Percentiles rank a stretch among this genome's conserved stretches.
phyloP scores from a whole-genome alignment of 495 filamentous ascomycete genomes.

The Endocarpon pusillum region DNA sequence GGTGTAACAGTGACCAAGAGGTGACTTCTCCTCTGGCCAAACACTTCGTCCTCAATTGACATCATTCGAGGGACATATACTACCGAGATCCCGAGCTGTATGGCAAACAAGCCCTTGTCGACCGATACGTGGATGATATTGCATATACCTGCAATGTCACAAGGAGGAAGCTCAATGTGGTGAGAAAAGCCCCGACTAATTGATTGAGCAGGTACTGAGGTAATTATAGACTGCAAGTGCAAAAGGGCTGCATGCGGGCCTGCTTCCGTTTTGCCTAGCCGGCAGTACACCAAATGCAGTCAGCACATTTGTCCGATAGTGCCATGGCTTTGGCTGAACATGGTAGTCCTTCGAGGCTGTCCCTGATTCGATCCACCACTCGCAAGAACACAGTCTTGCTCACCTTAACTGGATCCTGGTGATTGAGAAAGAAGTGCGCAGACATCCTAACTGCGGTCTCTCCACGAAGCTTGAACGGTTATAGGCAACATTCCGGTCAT shows the following conservation, averaged over 20 bases:
- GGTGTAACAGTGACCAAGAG: background rate
- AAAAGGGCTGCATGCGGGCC: slow-evolving; percentile 1
- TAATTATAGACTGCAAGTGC: background rate
- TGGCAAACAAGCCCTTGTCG: slow-evolving; percentile 53
- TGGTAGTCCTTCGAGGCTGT: too few relatives aligned
- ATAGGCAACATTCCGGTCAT: slow-evolving; percentile 65
- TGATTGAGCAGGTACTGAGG: background rate
- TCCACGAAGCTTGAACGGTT: slow-evolving; percentile 5
- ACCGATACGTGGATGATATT: slow-evolving; percentile 67
- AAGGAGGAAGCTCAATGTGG: slow-evolving; percentile 47
- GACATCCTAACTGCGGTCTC: background rate
- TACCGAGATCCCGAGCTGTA: slow-evolving; percentile 76
- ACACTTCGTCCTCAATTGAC: background rate
- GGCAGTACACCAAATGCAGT: background rate
- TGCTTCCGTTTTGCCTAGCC: too few relatives aligned
- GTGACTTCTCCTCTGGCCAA: background rate
- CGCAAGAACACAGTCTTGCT: too few relatives aligned
- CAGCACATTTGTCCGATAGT: background rate
- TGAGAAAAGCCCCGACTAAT: slow-evolving; percentile 14
- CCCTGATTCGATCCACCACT: too few relatives aligned
- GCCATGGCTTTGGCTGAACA: too few relatives aligned
- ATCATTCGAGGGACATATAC: slow-evolving; percentile 57
- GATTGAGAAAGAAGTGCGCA: slow-evolving; percentile 74
- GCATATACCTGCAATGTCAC: slow-evolving; percentile 56
- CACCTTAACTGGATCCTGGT: slow-evolving; percentile 56